Evolutionary conservation across 345 rosid genomes (phyloP).

Genomic region (Heritiera littoralis): DNA sequence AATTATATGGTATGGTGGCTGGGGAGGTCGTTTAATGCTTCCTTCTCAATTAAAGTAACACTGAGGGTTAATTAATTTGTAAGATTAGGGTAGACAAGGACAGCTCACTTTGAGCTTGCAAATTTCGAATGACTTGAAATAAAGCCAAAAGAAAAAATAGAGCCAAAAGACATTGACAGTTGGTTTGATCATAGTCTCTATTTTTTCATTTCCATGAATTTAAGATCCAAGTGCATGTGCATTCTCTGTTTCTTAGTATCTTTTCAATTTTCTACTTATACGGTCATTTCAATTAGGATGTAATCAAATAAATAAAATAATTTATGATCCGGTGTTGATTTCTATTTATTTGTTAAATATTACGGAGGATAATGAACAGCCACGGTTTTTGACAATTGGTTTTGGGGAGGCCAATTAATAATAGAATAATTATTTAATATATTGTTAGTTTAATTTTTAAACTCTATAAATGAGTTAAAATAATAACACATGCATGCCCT

Average conservation of each 20-base stretch:
- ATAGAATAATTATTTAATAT: too few relatives aligned
- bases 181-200: neutral
- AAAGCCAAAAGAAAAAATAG: neutral
- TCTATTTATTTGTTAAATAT: too few relatives aligned
- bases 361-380: too few relatives aligned
- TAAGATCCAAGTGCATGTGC: neutral
- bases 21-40: neutral
- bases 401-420: too few relatives aligned
- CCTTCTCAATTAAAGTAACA: constrained; percentile 7
- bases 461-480: too few relatives aligned
- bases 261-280: neutral
- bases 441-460: too few relatives aligned
- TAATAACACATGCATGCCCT: too few relatives aligned
- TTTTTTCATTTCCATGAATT: neutral
- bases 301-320: too few relatives aligned
- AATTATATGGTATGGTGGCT: neutral
- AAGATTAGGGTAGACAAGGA: neutral
- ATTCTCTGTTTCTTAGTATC: neutral
- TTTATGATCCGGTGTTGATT: too few relatives aligned
- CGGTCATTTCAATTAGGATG: too few relatives aligned
- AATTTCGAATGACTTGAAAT: neutral
- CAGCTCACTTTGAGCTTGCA: neutral
- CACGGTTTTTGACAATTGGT: too few relatives aligned
- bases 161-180: neutral
- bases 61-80: neutral